Evolutionary conservation across 1,284 basidiomycete species (phyloP).

Genomic region (Polyporus tsugae): DNA sequence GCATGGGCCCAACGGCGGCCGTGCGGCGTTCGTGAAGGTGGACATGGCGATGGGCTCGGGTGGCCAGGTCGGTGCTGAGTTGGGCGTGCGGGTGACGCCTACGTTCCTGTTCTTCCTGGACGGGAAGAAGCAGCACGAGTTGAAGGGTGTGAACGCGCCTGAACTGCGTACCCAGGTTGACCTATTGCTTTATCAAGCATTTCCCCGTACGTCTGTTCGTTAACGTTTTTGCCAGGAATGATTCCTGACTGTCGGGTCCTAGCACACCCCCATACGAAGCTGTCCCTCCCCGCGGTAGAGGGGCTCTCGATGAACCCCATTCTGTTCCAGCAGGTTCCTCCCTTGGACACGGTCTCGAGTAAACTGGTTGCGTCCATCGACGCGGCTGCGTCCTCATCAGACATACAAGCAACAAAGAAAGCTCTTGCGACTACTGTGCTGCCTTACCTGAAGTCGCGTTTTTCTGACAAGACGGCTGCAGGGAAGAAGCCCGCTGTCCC

Average conservation of each 20-base stretch:
- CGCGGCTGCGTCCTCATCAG: conserved; percentile 43
- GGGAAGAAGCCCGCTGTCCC: conserved; percentile 36
- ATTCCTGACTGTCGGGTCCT: conserved; percentile 13
- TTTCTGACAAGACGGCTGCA: conserved; percentile 33
- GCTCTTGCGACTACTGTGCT: conserved; percentile 57
- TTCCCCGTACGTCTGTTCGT: conserved; percentile 68
- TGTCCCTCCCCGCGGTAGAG: conserved; percentile 69
- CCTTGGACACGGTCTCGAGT: conserved; percentile 66
- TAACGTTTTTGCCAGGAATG: too few relatives aligned
- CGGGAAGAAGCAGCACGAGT: conserved; percentile 77
- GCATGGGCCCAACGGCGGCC: conserved; percentile 42
- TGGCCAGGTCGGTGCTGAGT: conserved; percentile 65
- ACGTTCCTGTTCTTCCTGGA: conserved; percentile 88
- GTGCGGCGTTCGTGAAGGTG: conserved; percentile 80
- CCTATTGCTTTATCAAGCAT: conserved; percentile 75
- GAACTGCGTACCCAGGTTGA: conserved; percentile 78
- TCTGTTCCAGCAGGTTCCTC: conserved; percentile 75
- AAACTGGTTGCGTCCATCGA: conserved; percentile 77
- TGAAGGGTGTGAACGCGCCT: conserved; percentile 76
- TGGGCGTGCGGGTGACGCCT: conserved; percentile 80
- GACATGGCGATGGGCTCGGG: conserved; percentile 79
- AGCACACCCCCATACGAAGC: conserved; percentile 80
- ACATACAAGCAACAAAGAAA: conserved; percentile 56
- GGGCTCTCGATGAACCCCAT: conserved; percentile 79
- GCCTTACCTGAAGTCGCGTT: conserved; percentile 75